A percentile compares a stretch with the other conserved stretches of the same genome.
Evolutionary conservation across 2,329 filamentous ascomycete genomes (phyloP).

Genomic region (Elsinoe batatas): DNA sequence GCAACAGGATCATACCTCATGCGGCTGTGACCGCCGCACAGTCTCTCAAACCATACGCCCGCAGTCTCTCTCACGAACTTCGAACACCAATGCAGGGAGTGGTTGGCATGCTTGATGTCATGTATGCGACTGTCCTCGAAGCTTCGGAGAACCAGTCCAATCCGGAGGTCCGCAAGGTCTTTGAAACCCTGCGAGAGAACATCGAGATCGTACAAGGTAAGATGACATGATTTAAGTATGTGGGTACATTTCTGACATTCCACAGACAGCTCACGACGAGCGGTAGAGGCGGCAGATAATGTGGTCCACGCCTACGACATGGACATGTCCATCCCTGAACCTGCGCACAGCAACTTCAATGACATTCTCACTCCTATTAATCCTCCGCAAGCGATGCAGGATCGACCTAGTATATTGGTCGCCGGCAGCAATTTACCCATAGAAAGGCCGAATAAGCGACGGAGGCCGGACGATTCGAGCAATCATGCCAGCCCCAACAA

Average conservation of each 20-base stretch:
- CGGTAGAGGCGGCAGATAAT: slow-evolving; percentile 65
- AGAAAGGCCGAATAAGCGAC: slow-evolving; percentile 34
- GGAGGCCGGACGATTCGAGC: slow-evolving; percentile 27
- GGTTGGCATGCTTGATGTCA: slow-evolving; percentile 66
- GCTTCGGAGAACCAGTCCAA: slow-evolving; percentile 47
- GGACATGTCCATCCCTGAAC: slow-evolving; percentile 64
- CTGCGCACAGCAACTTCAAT: slow-evolving; percentile 29
- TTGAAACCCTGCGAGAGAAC: slow-evolving; percentile 54
- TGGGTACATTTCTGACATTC: slow-evolving; percentile 12
- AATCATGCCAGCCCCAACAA: slow-evolving; percentile 22
- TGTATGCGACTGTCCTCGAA: slow-evolving; percentile 63
- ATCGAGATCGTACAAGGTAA: slow-evolving; percentile 61
- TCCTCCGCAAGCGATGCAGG: slow-evolving; percentile 21
- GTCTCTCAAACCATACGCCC: slow-evolving; percentile 61
- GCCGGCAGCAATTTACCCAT: slow-evolving; percentile 33
- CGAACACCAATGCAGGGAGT: slow-evolving; percentile 68
- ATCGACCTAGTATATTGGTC: slow-evolving; percentile 35
- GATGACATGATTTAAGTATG: slow-evolving; percentile 16
- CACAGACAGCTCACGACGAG: slow-evolving; percentile 58
- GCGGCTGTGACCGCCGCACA: slow-evolving; percentile 50
- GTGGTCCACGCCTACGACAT: slow-evolving; percentile 67
- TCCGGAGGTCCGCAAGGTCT: slow-evolving; percentile 43
- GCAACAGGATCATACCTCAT: slow-evolving; percentile 42
- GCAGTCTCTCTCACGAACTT: slow-evolving; percentile 61
- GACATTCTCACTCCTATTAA: slow-evolving; percentile 14